Base-by-base conservation (phyloP, 495 filamentous ascomycete species). In the Cairneyella variabilis region DNA sequence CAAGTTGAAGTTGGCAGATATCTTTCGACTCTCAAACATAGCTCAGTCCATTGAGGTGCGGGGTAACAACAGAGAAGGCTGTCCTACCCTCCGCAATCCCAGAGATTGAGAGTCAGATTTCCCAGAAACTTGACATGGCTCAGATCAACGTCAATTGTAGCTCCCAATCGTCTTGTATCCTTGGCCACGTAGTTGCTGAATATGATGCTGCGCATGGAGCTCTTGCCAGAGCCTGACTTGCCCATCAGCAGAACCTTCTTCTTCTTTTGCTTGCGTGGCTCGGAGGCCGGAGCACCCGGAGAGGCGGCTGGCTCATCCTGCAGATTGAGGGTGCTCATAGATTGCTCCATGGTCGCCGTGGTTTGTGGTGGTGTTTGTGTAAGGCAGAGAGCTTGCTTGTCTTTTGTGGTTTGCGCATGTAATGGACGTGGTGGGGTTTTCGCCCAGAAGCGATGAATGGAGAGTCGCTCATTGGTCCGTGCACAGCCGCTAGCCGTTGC, bases 161-260 rank as follows among this genome's bases (percentile, higher is more conserved):
- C 93, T 42, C 92, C 93, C 56, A 98, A 71, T 25, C 93, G 76
- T 22, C 93, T 84, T 4, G 96, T 95, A 74, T 98, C 95, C 63
- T 92, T 92, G 32, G 95, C 93, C 44, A 97, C 87, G 60, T 96
- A 97, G 69, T 98, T 97, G 73, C 86, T 91, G 71, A 98, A 98
- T 61, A 98, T 95, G 61, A 98, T 97, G 51, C 86, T 91, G 48
- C 95, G 82, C 93, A 98, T 98, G 43, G 90, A 96, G 26, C 91
- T 96, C 69, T 98, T 98, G n/a, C 93, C 93, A n/a, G 92, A 95
- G 53, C 93, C 93, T 57, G 87, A 91, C 74, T 97, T 97, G 56
- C 93, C 93, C 92, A 81, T 81, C 45, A 81, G 67, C 6, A 81
- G 68, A 22, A 81, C 77, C 66, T 81, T 81, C 65, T 81, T 79